Percentiles rank a stretch among this genome's conserved stretches.
phyloP scores from a whole-genome alignment of 2,329 filamentous ascomycete species.

The Cladosporium sp. region DNA sequence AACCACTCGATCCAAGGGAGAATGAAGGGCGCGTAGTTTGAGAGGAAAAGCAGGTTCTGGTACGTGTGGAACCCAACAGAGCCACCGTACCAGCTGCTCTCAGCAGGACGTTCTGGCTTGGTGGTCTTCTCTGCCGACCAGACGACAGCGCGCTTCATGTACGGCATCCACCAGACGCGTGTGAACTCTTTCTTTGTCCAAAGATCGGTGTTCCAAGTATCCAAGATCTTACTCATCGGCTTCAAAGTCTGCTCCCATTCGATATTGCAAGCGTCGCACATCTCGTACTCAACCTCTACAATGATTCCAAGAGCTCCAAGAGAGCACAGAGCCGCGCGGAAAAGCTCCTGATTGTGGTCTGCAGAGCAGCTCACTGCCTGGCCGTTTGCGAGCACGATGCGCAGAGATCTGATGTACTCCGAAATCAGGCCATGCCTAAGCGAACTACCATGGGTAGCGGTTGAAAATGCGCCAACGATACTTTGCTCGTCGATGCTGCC shows the following conservation, averaged over 20 bases:
- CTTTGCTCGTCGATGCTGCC: slow-evolving; percentile 95
- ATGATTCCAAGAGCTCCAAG: slow-evolving; percentile 89
- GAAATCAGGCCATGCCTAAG: slow-evolving; percentile 79
- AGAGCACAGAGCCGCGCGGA: slow-evolving; percentile 81
- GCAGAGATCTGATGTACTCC: slow-evolving; percentile 68
- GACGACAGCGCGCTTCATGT: slow-evolving; percentile 79
- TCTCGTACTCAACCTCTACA: slow-evolving; percentile 79
- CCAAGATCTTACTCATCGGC: slow-evolving; percentile 63
- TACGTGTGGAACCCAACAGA: slow-evolving; percentile 83
- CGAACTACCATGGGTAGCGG: slow-evolving; percentile 89
- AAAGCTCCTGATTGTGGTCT: slow-evolving; percentile 69
- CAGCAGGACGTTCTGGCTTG: slow-evolving; percentile 56
- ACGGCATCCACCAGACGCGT: slow-evolving; percentile 96
- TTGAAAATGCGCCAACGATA: slow-evolving; percentile 86
- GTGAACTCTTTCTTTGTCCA: slow-evolving; percentile 89
- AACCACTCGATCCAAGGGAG: slow-evolving; percentile 93
- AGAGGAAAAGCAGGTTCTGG: slow-evolving; percentile 80
- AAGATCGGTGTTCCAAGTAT: slow-evolving; percentile 66
- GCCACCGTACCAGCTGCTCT: slow-evolving; percentile 74
- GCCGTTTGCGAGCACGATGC: slow-evolving; percentile 79
- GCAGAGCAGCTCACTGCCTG: slow-evolving; percentile 65
- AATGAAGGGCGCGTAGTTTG: slow-evolving; percentile 72
- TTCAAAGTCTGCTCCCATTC: slow-evolving; percentile 80
- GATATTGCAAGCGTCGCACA: slow-evolving; percentile 77
- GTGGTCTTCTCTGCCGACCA: slow-evolving; percentile 83